phyloP scores from a whole-genome alignment of 2,329 filamentous ascomycete genomes.

The Ceratocystis huliohia region DNA sequence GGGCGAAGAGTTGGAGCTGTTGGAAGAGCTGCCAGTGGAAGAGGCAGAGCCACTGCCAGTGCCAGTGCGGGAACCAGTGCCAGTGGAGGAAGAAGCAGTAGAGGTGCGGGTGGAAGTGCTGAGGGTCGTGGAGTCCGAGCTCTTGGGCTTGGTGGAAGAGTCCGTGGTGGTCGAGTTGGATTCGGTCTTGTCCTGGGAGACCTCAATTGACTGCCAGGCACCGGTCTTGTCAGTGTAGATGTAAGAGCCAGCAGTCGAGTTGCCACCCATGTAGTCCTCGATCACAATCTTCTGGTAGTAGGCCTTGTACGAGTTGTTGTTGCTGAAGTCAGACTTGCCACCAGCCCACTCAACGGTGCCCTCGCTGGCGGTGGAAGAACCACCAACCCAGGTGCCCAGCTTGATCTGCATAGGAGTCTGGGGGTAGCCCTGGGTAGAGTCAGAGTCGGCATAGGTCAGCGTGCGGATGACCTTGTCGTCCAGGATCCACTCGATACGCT shows the following conservation, averaged over 20 bases:
- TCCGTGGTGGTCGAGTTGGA: slow-evolving; percentile 12
- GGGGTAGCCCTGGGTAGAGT: slow-evolving; percentile 48
- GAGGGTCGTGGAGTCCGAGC: background rate
- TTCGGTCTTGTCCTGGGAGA: slow-evolving; percentile 23
- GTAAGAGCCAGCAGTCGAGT: slow-evolving; percentile 32
- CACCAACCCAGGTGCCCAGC: slow-evolving; percentile 55
- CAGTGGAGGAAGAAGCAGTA: slow-evolving; percentile 12
- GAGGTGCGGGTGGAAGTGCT: slow-evolving; percentile 16
- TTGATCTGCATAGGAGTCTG: slow-evolving; percentile 63
- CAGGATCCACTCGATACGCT: slow-evolving; percentile 51
- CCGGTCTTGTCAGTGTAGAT: slow-evolving; percentile 33
- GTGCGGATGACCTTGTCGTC: slow-evolving; percentile 50
- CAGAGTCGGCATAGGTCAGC: slow-evolving; percentile 45
- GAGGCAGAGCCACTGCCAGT: slow-evolving; percentile 10
- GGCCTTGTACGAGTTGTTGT: slow-evolving; percentile 32
- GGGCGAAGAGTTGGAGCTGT: background rate
- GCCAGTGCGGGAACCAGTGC: slow-evolving; percentile 9
- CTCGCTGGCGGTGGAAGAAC: slow-evolving; percentile 42
- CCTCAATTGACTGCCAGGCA: slow-evolving; percentile 33
- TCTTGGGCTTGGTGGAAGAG: slow-evolving; percentile 8
- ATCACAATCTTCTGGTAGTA: slow-evolving; percentile 36
- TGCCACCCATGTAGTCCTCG: slow-evolving; percentile 34
- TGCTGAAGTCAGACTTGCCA: slow-evolving; percentile 38
- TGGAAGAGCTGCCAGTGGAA: background rate
- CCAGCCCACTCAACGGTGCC: slow-evolving; percentile 64